phyloP scores from a whole-genome alignment of 768 basidiomycete genomes.

The Boletus sensibilis region DNA sequence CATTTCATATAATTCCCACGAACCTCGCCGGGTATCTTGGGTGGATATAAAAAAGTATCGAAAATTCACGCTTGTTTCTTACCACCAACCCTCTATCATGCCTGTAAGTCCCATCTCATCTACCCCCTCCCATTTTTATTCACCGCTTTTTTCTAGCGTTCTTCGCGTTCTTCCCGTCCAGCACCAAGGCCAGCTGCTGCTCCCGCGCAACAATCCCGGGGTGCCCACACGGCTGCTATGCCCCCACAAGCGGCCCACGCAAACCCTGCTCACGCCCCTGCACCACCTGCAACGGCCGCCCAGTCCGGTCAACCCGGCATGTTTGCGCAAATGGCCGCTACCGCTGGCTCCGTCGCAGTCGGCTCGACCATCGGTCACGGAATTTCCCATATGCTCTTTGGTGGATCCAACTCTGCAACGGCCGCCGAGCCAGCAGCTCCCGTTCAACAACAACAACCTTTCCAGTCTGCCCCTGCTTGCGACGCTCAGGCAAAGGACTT shows the following conservation, averaged over 20 bases:
- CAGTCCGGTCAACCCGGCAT: constrained; percentile 64
- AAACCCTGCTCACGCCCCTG: constrained; percentile 43
- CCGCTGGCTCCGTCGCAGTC: constrained; percentile 86
- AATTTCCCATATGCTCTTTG: constrained; percentile 88
- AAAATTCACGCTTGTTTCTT: constrained; percentile 22
- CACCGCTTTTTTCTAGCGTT: constrained; percentile 48
- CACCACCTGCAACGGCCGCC: constrained; percentile 36
- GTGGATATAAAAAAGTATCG: constrained; percentile 24
- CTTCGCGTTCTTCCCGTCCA: constrained; percentile 71
- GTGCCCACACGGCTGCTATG: constrained; percentile 51
- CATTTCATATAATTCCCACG: constrained; percentile 14
- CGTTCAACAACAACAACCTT: constrained; percentile 45
- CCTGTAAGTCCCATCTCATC: constrained; percentile 39
- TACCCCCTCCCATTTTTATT: neutral
- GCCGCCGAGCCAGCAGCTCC: constrained; percentile 51
- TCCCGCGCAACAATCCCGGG: constrained; percentile 43
- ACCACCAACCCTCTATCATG: constrained; percentile 37
- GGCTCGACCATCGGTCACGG: constrained; percentile 90
- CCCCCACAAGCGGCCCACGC: constrained; percentile 41
- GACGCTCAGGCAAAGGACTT: constrained; percentile 87
- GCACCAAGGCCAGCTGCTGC: constrained; percentile 54
- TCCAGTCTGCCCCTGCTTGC: constrained; percentile 51
- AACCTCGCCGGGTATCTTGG: constrained; percentile 18
- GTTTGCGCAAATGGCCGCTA: constrained; percentile 83
- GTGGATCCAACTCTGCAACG: constrained; percentile 50